These are phyloP conservation scores for Coemansia umbellata DNA, from an alignment of 192 early-diverging fungal species.

Conservation along the genomic window DNA sequence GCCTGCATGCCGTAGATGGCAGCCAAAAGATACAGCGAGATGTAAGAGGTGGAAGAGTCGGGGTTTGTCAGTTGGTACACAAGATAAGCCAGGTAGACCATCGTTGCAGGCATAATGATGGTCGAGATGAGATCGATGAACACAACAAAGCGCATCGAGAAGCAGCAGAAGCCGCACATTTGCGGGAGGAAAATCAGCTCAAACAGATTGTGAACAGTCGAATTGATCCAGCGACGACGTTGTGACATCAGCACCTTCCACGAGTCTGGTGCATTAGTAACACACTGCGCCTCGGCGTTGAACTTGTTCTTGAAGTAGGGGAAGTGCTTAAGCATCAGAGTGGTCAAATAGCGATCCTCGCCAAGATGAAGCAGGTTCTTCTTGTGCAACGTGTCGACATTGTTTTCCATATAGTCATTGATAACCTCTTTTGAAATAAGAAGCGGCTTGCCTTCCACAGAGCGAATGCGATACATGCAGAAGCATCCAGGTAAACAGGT, in stretches of 20 bases:
- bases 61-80: slow-evolving; percentile 62
- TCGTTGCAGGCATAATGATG: slow-evolving; percentile 84
- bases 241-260: slow-evolving; percentile 95
- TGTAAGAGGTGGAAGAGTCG: slow-evolving; percentile 62
- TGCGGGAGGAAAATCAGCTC: slow-evolving; percentile 89
- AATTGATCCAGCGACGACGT: slow-evolving; percentile 99
- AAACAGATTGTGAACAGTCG: slow-evolving; percentile 96
- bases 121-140: slow-evolving; percentile 93
- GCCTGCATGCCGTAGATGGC: slow-evolving; percentile 89
- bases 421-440: slow-evolving; percentile 82
- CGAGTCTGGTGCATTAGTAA: slow-evolving; percentile 88
- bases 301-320: slow-evolving; percentile 91
- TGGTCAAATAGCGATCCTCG: slow-evolving; percentile 97
- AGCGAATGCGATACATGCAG: slow-evolving; percentile 96
- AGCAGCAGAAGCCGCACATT: slow-evolving; percentile 97
- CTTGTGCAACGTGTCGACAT: slow-evolving; percentile 93
- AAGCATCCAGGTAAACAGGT: slow-evolving; percentile 98
- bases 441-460: slow-evolving; percentile 80
- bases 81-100: slow-evolving; percentile 86
- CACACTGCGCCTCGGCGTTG: slow-evolving; percentile 87
- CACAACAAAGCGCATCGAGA: slow-evolving; percentile 96
- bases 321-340: slow-evolving; percentile 94
- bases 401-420: slow-evolving; percentile 86
- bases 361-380: slow-evolving; percentile 97
- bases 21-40: slow-evolving; percentile 79